phyloP scores from a whole-genome alignment of 441 rosid genomes.

The Pelargonium australe region DNA sequence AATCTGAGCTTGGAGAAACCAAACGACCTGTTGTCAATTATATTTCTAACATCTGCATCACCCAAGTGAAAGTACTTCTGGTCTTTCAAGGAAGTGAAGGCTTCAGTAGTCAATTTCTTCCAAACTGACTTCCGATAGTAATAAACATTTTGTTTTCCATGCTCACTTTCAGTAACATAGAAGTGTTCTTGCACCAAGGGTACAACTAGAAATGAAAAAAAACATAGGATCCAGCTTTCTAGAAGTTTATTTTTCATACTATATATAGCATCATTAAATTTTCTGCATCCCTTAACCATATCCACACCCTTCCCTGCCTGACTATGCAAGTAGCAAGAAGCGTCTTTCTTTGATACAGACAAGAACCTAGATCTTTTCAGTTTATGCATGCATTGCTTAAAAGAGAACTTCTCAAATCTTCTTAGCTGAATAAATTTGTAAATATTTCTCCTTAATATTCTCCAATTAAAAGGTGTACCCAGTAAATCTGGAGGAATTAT shows the following conservation, averaged over 20 bases:
- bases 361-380: slow-evolving; percentile 49
- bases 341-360: slow-evolving; percentile 39
- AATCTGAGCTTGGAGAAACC: slow-evolving; percentile 73
- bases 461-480: slow-evolving; percentile 63
- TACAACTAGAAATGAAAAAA: slow-evolving; percentile 59
- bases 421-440: slow-evolving; percentile 56
- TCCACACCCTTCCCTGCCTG: slow-evolving; percentile 21
- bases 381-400: slow-evolving; percentile 55
- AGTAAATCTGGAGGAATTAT: slow-evolving; percentile 67
- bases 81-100: slow-evolving; percentile 34
- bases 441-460: slow-evolving; percentile 57
- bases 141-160: slow-evolving; percentile 50
- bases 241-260: slow-evolving; percentile 38
- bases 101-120: slow-evolving; percentile 42
- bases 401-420: slow-evolving; percentile 62
- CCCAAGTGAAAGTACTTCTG: slow-evolving; percentile 37
- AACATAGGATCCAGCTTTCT: slow-evolving; percentile 73
- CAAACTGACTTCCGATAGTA: slow-evolving; percentile 70
- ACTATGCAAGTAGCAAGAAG: slow-evolving; percentile 24
- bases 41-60: slow-evolving; percentile 36
- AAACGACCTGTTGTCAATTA: slow-evolving; percentile 35
- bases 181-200: slow-evolving; percentile 67
- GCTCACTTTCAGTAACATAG: slow-evolving; percentile 75
- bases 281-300: slow-evolving; percentile 17
- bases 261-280: slow-evolving; percentile 19